These are phyloP conservation scores for Melaleuca quinquenervia DNA, from an alignment of 345 rosid genomes.

Conservation along the genomic window DNA sequence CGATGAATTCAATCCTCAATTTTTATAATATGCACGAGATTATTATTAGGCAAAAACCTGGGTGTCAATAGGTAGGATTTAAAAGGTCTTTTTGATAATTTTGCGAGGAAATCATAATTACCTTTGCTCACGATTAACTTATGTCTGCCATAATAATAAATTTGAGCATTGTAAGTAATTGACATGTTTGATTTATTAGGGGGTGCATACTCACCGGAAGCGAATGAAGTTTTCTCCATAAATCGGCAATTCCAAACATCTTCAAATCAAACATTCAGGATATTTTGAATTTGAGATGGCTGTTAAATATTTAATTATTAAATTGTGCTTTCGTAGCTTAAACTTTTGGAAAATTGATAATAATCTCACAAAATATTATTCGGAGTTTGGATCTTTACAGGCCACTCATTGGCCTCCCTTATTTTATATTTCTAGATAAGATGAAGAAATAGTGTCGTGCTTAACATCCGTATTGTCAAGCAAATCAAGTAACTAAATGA, in stretches of 20 bases:
- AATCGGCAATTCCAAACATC: not conserved
- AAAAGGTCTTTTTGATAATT: rapidly evolving
- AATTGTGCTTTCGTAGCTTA: not conserved
- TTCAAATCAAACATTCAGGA: not conserved
- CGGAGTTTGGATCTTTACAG: not conserved
- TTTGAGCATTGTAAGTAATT: not conserved
- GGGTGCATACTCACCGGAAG: not conserved
- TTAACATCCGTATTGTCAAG: not conserved
- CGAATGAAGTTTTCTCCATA: not conserved
- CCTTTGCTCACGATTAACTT: not conserved
- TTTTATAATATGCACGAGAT: rapidly evolving
- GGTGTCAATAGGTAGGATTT: not conserved
- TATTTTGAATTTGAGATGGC: not conserved
- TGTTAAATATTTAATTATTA: not conserved
- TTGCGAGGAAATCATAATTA: not conserved
- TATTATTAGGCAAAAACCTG: not conserved
- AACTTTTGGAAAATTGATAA: rapidly evolving
- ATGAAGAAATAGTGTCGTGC: not conserved
- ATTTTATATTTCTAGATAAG: not conserved
- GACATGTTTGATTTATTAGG: not conserved
- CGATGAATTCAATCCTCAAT: not conserved
- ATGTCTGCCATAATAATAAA: not conserved
- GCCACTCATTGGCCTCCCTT: not conserved
- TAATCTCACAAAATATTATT: not conserved
- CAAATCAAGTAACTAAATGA: not conserved